These are phyloP conservation scores for Phaeosphaeria sp. DNA, from an alignment of 2,329 filamentous ascomycete genomes.

Conservation along the genomic window DNA sequence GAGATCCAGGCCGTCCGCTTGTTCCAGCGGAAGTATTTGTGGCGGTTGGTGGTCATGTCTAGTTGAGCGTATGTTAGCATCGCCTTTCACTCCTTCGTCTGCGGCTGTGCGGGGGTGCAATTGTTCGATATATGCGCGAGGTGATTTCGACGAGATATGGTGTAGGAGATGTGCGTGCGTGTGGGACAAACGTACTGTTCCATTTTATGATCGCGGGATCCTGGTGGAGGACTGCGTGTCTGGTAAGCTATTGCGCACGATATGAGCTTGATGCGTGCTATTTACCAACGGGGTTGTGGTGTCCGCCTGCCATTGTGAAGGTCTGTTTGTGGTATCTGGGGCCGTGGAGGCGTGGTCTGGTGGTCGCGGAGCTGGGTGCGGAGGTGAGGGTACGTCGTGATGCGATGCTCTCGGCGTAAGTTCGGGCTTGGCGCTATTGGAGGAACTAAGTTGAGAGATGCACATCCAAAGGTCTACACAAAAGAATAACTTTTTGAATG, in stretches of 20 bases:
- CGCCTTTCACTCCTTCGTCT: too few species aligned
- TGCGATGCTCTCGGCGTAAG: slow-evolving; percentile 23
- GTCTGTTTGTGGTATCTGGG: slow-evolving; percentile 15
- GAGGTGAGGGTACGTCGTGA: slow-evolving; percentile 49
- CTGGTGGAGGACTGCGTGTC: slow-evolving; percentile 54
- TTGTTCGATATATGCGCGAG: too few species aligned
- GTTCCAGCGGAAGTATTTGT: slow-evolving; percentile 97
- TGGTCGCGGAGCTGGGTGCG: slow-evolving; percentile 51
- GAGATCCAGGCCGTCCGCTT: slow-evolving; percentile 79
- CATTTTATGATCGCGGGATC: slow-evolving; percentile 66
- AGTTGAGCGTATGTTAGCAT: slow-evolving; percentile 7
- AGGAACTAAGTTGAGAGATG: too few species aligned
- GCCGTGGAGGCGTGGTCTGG: slow-evolving; percentile 17
- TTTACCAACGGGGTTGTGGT: slow-evolving; percentile 32
- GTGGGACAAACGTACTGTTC: slow-evolving; percentile 55
- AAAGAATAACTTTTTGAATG: too few species aligned
- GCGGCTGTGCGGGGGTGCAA: too few species aligned
- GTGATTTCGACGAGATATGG: too few species aligned
- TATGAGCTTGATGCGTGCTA: background rate
- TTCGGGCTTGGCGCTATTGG: slow-evolving; percentile 27
- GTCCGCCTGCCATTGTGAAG: slow-evolving; percentile 35
- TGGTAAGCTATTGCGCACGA: slow-evolving; percentile 33
- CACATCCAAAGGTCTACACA: too few species aligned
- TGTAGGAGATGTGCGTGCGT: slow-evolving; percentile 32
- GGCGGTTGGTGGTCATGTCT: slow-evolving; percentile 86